Base-by-base conservation (phyloP, 2,329 filamentous ascomycete genomes). In the Allantophomopsis lycopodina region DNA sequence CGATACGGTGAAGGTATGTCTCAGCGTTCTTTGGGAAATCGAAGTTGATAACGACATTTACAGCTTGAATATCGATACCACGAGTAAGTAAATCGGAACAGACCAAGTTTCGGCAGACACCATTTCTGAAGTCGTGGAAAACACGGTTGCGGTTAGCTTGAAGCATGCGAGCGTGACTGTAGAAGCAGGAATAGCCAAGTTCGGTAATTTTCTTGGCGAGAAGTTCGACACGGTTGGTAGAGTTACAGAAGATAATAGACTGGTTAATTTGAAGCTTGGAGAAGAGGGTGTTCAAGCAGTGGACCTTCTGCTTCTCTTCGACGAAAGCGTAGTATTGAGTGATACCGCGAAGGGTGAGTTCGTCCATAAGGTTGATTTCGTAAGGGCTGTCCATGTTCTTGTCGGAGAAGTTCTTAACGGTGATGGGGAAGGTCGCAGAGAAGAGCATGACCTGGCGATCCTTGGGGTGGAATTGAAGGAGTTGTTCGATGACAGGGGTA, bases 181-280 rank as follows among this genome's bases (percentile, higher is more conserved):
- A 98, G 67, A 96, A 98, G 67, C 91, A 98, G 1, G 91, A 98
- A 64, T 98, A 98, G 48, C 91, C 91, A 48, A 98, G 76, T 61
- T 98, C 93, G 36, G 93, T 98, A 55, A 98, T 98, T 64, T 98
- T 98, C 72, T 98, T 98, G 38, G 91, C 91, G 18, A 98, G 75
- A 39, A 98, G 72, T 63, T 98, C 91, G 44, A 98, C 91, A 48
- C 91, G 85, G 61, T 96, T 96, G 40, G 91, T 98, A 32, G 91
- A 98, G 64, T 98, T 98, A 67, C 91, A 98, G 68, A 98, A 98
- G 59, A 98, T 98, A 66, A 98, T 98, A 46, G 93, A 98, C 68
- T 98, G 91, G 65, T 98, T 98, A 66, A 98, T 98, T 63, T 98
- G 89, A 13, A 98, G 77, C 64, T 95, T 94, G 51, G 88, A 95